These are phyloP conservation scores for Phytophthora cryptogea DNA, from an alignment of 352 stramenopile species.

Conservation along the genomic window DNA sequence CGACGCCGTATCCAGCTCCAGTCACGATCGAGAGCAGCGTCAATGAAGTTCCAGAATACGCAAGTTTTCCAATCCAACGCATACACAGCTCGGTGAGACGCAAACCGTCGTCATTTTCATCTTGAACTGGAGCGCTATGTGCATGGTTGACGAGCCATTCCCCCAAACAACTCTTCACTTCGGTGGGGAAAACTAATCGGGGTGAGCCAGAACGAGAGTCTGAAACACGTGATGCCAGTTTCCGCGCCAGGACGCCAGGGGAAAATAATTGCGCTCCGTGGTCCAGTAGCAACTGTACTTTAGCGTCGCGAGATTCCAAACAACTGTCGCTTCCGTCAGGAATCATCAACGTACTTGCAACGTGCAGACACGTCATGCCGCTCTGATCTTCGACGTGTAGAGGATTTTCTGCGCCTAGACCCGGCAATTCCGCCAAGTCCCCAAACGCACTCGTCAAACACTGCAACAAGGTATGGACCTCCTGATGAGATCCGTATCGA, in stretches of 20 bases:
- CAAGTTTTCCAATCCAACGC: conserved; percentile 8
- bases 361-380: conserved; percentile 13
- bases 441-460: conserved; percentile 4
- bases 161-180: neutral
- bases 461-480: conserved; percentile 18
- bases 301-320: neutral
- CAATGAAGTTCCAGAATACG: neutral
- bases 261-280: conserved; percentile 24
- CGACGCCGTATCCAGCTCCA: conserved; percentile 14
- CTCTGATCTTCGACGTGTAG: conserved; percentile 3
- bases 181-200: conserved; percentile 1
- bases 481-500: conserved; percentile 8
- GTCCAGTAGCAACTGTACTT: conserved; percentile 14
- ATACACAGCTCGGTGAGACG: conserved; percentile 9
- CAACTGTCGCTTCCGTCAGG: neutral
- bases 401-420: conserved; percentile 7
- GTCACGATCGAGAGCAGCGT: conserved; percentile 4
- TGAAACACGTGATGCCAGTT: neutral
- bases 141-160: neutral
- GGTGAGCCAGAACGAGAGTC: neutral
- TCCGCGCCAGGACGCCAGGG: neutral
- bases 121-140: neutral
- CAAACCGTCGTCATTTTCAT: neutral
- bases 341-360: neutral
- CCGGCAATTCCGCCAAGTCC: conserved; percentile 7